Evolutionary conservation across 2,329 filamentous ascomycete species (phyloP).

Genomic region (Diaporthe vaccinii): DNA sequence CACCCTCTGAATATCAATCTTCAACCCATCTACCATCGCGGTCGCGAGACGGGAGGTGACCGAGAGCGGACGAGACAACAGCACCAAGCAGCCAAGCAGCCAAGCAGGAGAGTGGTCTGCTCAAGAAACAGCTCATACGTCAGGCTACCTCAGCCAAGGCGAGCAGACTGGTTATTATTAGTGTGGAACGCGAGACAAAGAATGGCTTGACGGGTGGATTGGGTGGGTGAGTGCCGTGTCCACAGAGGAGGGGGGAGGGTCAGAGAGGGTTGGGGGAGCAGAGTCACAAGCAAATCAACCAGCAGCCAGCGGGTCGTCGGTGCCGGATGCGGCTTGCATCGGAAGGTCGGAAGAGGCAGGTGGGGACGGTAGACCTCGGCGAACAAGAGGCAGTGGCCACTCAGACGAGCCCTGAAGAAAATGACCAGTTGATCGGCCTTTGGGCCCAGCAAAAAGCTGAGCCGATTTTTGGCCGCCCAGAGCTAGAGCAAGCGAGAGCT

Average conservation of each 20-base stretch:
- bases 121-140: neutral
- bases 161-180: neutral
- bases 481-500: neutral
- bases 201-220: conserved; percentile 5
- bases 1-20: neutral
- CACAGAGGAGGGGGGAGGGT: neutral
- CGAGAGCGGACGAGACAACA: neutral
- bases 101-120: neutral
- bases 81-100: neutral
- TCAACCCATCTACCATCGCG: neutral
- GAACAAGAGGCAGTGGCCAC: conserved; percentile 9
- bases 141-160: neutral
- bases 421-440: conserved; percentile 33
- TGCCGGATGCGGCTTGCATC: conserved; percentile 31
- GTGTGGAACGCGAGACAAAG: neutral
- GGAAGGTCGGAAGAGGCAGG: conserved; percentile 22
- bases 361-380: conserved; percentile 14
- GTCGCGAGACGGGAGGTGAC: neutral
- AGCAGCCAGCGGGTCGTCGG: neutral
- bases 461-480: conserved; percentile 19
- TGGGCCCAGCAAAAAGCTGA: conserved; percentile 26
- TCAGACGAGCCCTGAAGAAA: conserved; percentile 20
- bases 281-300: conserved; percentile 15
- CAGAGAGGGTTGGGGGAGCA: neutral
- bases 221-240: neutral